Evolutionary conservation across 2,329 filamentous ascomycete species (phyloP).

Genomic region (Simplicillium aogashimaense): DNA sequence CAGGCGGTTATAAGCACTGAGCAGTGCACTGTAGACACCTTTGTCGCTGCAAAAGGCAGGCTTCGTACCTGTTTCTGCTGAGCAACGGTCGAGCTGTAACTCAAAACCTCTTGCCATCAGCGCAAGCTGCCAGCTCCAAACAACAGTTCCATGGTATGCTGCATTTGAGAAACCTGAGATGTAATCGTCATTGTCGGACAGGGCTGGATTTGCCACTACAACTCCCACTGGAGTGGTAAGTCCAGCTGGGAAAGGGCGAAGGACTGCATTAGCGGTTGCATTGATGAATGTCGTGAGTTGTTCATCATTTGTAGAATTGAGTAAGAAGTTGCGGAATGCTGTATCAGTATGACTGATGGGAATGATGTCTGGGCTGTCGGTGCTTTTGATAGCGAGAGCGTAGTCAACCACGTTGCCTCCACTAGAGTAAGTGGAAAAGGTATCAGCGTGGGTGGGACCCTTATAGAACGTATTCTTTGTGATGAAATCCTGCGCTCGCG

Average conservation of each 20-base stretch:
- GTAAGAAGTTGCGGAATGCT: conserved; percentile 52
- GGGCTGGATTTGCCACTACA: conserved; percentile 52
- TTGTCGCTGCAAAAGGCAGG: conserved; percentile 41
- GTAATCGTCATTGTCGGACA: conserved; percentile 35
- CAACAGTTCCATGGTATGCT: conserved; percentile 51
- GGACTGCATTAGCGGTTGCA: conserved; percentile 46
- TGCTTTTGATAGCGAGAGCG: conserved; percentile 44
- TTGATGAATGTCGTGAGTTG: conserved; percentile 48
- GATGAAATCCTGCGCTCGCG: conserved; percentile 36
- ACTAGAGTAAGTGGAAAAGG: conserved; percentile 24
- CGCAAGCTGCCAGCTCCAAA: conserved; percentile 55
- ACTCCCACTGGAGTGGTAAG: conserved; percentile 45
- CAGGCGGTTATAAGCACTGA: conserved; percentile 44
- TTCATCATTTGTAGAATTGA: conserved; percentile 46
- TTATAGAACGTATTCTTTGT: conserved; percentile 26
- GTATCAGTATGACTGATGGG: conserved; percentile 54
- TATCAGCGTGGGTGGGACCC: conserved; percentile 30
- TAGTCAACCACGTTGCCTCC: conserved; percentile 34
- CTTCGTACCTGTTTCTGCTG: conserved; percentile 5
- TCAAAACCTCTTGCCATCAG: conserved; percentile 55
- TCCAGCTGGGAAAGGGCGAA: conserved; percentile 47
- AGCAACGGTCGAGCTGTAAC: conserved; percentile 44
- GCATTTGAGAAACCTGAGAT: conserved; percentile 42
- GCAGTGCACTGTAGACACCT: conserved; percentile 27
- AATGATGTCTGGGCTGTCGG: conserved; percentile 36